Conservation (phyloP, 2,329 filamentous ascomycete species). For the Pseudopithomyces maydicus region DNA sequence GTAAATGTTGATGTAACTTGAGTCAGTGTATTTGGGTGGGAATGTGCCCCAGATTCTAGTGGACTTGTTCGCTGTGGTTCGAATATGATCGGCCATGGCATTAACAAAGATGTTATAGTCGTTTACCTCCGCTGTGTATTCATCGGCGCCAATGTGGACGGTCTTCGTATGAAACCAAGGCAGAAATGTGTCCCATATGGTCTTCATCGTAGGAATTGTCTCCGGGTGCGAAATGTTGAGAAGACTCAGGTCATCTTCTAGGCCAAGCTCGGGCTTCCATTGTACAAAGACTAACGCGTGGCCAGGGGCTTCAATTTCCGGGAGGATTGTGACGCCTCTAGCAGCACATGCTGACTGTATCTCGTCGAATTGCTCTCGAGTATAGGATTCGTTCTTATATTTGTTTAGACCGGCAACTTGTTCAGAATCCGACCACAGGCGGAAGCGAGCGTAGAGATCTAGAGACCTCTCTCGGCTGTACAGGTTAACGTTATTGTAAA, state of each 20-base stretch:
- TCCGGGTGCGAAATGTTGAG: conserved; percentile 26
- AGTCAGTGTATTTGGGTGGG: conserved; percentile 36
- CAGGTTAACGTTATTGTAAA: conserved; percentile 44
- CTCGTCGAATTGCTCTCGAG: conserved; percentile 22
- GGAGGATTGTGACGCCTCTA: conserved; percentile 26
- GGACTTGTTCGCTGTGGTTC: conserved; percentile 12
- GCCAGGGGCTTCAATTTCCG: conserved; percentile 29
- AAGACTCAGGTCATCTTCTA: conserved; percentile 35
- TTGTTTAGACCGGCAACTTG: conserved; percentile 57
- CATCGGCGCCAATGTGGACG: conserved; percentile 29
- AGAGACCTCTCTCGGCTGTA: conserved; percentile 56
- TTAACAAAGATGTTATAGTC: conserved; percentile 31
- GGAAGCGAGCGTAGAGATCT: conserved; percentile 61
- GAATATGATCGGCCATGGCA: conserved; percentile 20
- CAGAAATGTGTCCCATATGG: conserved; percentile 24
- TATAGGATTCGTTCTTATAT: conserved; percentile 37
- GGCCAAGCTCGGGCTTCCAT: conserved; percentile 30
- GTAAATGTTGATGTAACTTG: conserved; percentile 32
- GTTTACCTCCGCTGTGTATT: conserved; percentile 20
- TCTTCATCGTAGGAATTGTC: conserved; percentile 24
- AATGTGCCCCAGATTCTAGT: conserved; percentile 40
- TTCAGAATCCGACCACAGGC: conserved; percentile 56
- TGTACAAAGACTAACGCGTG: conserved; percentile 26
- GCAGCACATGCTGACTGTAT: conserved; percentile 23
- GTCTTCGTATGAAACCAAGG: conserved; percentile 28